These are phyloP conservation scores for Alternaria sp. DNA, from an alignment of 2,329 filamentous ascomycete genomes.

Conservation along the genomic window DNA sequence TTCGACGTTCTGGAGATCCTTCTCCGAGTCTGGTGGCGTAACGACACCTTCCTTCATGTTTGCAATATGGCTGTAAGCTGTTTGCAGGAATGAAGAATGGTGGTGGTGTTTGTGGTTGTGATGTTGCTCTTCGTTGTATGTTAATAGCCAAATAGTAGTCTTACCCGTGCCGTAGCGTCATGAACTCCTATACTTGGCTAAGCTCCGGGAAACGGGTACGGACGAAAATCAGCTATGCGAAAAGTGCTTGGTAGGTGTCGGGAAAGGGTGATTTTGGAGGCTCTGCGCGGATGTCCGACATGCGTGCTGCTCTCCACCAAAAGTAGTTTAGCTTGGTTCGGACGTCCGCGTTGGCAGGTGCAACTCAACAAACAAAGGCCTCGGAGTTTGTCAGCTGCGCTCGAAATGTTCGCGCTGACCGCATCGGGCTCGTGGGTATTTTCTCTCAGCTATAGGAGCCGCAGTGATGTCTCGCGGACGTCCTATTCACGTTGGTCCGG, in stretches of 20 bases:
- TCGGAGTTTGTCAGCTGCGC: not conserved
- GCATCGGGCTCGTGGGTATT: not conserved
- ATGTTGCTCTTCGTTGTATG: not conserved
- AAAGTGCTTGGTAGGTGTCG: not conserved
- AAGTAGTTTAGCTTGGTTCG: not conserved
- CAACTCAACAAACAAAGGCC: not conserved
- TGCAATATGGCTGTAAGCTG: not conserved
- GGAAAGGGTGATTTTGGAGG: not conserved
- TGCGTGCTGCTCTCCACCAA: not conserved
- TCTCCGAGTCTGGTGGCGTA: slow-evolving; percentile 1
- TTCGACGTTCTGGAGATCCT: not conserved
- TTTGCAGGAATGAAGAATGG: not conserved
- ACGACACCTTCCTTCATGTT: slow-evolving; percentile 1
- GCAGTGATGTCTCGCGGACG: not conserved
- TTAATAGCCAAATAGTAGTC: not conserved
- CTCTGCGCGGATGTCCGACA: not conserved
- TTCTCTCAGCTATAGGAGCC: not conserved
- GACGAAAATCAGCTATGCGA: slow-evolving; percentile 2
- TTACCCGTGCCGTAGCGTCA: not conserved
- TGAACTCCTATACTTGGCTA: not conserved
- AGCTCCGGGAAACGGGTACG: not conserved
- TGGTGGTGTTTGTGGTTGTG: not conserved
- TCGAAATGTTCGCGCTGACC: not conserved
- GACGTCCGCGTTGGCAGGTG: not conserved
- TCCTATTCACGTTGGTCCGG: not conserved